A percentile compares a stretch with the other conserved stretches of the same genome.
Evolutionary conservation across 345 rosid genomes (phyloP).

Genomic region (Eutrema japonicum): DNA sequence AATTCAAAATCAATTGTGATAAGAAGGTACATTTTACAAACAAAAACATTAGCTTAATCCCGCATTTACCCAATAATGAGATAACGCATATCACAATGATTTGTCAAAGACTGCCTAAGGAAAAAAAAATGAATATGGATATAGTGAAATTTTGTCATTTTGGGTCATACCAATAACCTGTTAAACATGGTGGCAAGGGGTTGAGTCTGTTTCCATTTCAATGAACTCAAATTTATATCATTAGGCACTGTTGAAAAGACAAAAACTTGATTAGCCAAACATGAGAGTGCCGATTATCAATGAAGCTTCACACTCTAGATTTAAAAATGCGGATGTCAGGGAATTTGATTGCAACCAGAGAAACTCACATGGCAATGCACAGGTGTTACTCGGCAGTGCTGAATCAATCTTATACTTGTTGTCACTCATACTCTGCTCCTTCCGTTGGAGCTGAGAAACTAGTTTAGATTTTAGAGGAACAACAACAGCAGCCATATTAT

Average conservation of each 20-base stretch:
- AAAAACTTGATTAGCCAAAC: conserved; percentile 34
- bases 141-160: conserved; percentile 17
- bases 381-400: conserved; percentile 40
- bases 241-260: conserved; percentile 47
- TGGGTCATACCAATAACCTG: conserved; percentile 75
- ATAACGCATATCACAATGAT: conserved; percentile 1
- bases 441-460: conserved; percentile 50
- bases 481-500: conserved; percentile 82
- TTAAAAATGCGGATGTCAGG: conserved; percentile 6
- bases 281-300: conserved; percentile 18
- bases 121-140: not conserved
- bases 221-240: conserved; percentile 45
- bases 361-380: conserved; percentile 57
- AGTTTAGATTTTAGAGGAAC: conserved; percentile 63
- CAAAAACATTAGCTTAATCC: conserved; percentile 2
- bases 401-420: conserved; percentile 46
- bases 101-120: conserved; percentile 1
- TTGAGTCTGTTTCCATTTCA: conserved; percentile 55
- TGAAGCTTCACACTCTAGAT: conserved; percentile 17
- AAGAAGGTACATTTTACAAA: conserved; percentile 10
- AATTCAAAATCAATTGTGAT: not conserved
- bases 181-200: conserved; percentile 60
- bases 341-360: conserved; percentile 25
- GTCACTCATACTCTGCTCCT: conserved; percentile 48
- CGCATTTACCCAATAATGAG: not conserved